A percentile compares a stretch with the other conserved stretches of the same genome.
Evolutionary conservation across 345 rosid species (phyloP).

Genomic region (Melastoma malabathricum): DNA sequence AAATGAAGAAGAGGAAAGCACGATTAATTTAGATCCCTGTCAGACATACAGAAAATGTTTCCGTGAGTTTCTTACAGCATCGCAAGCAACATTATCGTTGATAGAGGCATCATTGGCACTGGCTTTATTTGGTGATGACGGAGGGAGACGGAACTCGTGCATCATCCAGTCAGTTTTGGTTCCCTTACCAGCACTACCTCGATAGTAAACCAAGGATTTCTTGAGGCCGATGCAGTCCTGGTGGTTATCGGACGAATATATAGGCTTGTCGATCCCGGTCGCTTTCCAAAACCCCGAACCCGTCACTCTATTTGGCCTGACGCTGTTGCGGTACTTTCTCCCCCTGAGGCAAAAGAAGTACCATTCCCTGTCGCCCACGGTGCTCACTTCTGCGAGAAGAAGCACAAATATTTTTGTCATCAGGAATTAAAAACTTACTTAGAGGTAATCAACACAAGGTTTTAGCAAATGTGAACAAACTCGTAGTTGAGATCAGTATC

Average conservation of each 20-base stretch:
- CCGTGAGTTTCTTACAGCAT: slow-evolving; percentile 41
- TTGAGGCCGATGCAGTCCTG: slow-evolving; percentile 61
- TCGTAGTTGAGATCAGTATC: too few species aligned
- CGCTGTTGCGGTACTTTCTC: slow-evolving; percentile 65
- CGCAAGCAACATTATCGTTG: slow-evolving; percentile 13
- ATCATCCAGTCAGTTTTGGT: slow-evolving; percentile 94
- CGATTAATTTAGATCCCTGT: background rate
- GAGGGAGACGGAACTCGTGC: slow-evolving; percentile 75
- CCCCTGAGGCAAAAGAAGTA: slow-evolving; percentile 76
- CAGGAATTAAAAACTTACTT: too few species aligned
- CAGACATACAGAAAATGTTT: background rate
- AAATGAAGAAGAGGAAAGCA: background rate
- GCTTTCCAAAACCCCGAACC: slow-evolving; percentile 91
- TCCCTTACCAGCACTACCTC: slow-evolving; percentile 72
- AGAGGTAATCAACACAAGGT: too few species aligned
- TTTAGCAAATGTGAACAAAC: too few species aligned
- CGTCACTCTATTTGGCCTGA: slow-evolving; percentile 71
- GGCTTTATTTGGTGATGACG: slow-evolving; percentile 7
- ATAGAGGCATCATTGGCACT: background rate
- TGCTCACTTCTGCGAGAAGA: slow-evolving; percentile 24
- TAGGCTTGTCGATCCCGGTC: slow-evolving; percentile 70
- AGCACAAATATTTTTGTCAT: background rate
- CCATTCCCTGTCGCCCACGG: slow-evolving; percentile 45
- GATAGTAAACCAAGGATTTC: slow-evolving; percentile 63
- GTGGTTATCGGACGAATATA: slow-evolving; percentile 24